phyloP scores from a whole-genome alignment of 208 protist genomes.

The Wallacemonas sp. region DNA sequence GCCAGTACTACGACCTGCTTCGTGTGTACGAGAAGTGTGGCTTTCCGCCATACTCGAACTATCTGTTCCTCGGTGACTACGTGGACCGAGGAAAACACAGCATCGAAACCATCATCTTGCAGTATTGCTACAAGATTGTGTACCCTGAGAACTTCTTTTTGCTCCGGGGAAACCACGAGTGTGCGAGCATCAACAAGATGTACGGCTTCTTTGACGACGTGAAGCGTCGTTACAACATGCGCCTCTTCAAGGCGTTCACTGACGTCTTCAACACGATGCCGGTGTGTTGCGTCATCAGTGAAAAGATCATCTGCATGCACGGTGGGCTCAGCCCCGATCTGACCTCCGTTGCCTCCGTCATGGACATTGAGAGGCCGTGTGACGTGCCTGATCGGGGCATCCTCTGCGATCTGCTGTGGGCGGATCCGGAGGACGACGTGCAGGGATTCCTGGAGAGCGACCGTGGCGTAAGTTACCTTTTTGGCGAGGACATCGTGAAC shows the following conservation, averaged over 20 bases:
- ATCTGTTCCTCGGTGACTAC: constrained; percentile 99
- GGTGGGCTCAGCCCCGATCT: constrained; percentile 98
- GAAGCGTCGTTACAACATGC: constrained; percentile 92
- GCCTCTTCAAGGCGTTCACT: constrained; percentile 99
- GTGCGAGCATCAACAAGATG: constrained; percentile 97
- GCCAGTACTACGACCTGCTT: constrained; percentile 99
- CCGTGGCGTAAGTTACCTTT: constrained; percentile 98
- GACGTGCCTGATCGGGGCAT: constrained; percentile 99
- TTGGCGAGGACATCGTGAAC: constrained; percentile 97
- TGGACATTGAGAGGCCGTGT: constrained; percentile 95
- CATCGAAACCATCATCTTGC: constrained; percentile 92
- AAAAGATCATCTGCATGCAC: constrained; percentile 99
- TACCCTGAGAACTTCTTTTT: constrained; percentile 99
- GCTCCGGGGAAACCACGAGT: constrained; percentile 99
- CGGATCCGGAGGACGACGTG: constrained; percentile 95
- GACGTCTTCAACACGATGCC: constrained; percentile 99
- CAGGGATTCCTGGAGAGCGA: constrained; percentile 97
- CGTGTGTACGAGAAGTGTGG: constrained; percentile 99
- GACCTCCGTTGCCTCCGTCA: constrained; percentile 92
- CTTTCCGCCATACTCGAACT: constrained; percentile 99
- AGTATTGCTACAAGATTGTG: constrained; percentile 96
- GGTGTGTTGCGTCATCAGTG: constrained; percentile 98
- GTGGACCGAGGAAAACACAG: constrained; percentile 98
- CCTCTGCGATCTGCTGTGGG: constrained; percentile 99
- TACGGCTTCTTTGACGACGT: constrained; percentile 99